Evolutionary conservation across 1,284 basidiomycete species (phyloP).

Genomic region (Pyrrhoderma lamaoense): DNA sequence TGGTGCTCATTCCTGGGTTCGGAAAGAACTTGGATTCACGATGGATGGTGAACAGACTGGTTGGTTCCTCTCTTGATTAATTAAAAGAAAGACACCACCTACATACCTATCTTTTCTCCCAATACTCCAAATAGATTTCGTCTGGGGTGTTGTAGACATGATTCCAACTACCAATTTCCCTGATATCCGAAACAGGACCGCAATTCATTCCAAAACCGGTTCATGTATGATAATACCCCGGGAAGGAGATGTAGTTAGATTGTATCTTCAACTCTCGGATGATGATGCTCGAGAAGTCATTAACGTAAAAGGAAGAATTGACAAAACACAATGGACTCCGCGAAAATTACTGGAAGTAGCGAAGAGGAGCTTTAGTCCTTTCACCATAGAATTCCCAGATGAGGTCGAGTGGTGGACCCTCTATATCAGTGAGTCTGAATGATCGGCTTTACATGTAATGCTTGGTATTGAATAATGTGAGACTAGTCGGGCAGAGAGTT

Average conservation of each 20-base stretch:
- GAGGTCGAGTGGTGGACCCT: constrained; percentile 76
- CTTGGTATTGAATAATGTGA: not conserved
- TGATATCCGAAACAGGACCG: constrained; percentile 66
- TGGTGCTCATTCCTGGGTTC: constrained; percentile 77
- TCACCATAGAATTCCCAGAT: constrained; percentile 48
- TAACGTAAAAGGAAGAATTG: constrained; percentile 30
- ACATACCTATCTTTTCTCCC: not conserved
- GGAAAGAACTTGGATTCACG: constrained; percentile 55
- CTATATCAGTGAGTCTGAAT: constrained; percentile 46
- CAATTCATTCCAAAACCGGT: constrained; percentile 50
- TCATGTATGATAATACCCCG: constrained; percentile 42
- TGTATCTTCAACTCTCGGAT: constrained; percentile 43
- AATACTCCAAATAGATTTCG: constrained; percentile 41
- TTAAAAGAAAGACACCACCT: not conserved
- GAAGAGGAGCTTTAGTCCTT: constrained; percentile 58
- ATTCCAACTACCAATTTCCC: constrained; percentile 71
- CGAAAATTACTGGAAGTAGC: constrained; percentile 31
- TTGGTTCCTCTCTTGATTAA: constrained; percentile 22
- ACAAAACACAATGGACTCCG: constrained; percentile 36
- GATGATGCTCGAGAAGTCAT: constrained; percentile 26
- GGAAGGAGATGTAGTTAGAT: constrained; percentile 32
- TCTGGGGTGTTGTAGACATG: constrained; percentile 77
- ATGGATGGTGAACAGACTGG: constrained; percentile 76
- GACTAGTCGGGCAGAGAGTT: constrained; percentile 67
- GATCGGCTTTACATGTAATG: not conserved